Evolutionary conservation across 176 grass and related monocot genomes (phyloP).

Genomic region (Triticum aestivum): IWGSC_CS_RefSeq_v2.1 NC_057803.1:744401030-744401529

Average conservation of each 20-base stretch:
- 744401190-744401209: no score
- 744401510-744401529: constrained; percentile 55
- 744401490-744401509: constrained; percentile 52
- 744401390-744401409: constrained; percentile 79
- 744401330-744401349: background rate
- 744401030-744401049: no score
- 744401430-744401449: constrained; percentile 26
- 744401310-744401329: background rate
- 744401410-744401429: constrained; percentile 43
- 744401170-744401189: no score
- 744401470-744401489: constrained; percentile 52
- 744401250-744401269: constrained; percentile 55
- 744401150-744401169: no score
- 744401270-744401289: constrained; percentile 48
- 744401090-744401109: no score
- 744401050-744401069: no score
- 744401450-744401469: constrained; percentile 17
- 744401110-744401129: no score
- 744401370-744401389: constrained; percentile 74
- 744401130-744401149: no score
- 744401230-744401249: constrained; percentile 30
- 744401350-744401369: constrained; percentile 77
- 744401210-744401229: no score
- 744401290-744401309: background rate
- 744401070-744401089: no score